A percentile compares a stretch with the other conserved stretches of the same genome.
phyloP scores from a whole-genome alignment of 768 basidiomycete species.

The Pleurotus salmoneostramineus region DNA sequence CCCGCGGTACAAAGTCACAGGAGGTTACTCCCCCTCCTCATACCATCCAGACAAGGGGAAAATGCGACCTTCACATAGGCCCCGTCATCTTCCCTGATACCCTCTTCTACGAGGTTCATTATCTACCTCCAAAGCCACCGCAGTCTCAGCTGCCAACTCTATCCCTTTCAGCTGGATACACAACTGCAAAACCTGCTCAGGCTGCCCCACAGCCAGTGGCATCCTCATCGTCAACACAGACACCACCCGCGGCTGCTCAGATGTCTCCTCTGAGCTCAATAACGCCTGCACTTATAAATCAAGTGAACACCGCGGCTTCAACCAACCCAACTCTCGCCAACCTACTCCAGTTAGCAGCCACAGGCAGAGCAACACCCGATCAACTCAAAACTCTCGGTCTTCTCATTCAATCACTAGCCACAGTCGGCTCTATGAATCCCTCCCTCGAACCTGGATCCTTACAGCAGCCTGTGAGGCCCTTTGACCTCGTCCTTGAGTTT shows the following conservation, averaged over 20 bases:
- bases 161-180: conserved; percentile 4
- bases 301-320: conserved; percentile 63
- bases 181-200: conserved; percentile 18
- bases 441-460: conserved; percentile 8
- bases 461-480: conserved; percentile 43
- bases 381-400: conserved; percentile 66
- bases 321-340: conserved; percentile 67
- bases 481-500: conserved; percentile 73
- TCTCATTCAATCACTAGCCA: conserved; percentile 68
- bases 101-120: conserved; percentile 69
- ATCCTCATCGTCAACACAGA: too few relatives aligned
- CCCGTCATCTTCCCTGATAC: conserved; percentile 72
- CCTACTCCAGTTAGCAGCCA: conserved; percentile 60
- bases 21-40: conserved; percentile 58
- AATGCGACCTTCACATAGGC: conserved; percentile 69
- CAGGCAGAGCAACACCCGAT: conserved; percentile 55
- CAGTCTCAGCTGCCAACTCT: background rate
- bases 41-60: conserved; percentile 59
- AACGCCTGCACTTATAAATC: conserved; percentile 53
- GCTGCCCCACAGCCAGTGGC: conserved; percentile 15
- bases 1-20: conserved; percentile 53
- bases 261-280: conserved; percentile 42
- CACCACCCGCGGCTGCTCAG: too few relatives aligned
- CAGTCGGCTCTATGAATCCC: conserved; percentile 14
- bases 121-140: conserved; percentile 37